Conservation (phyloP, 768 basidiomycete genomes). For the Naganishia friedmannii region DNA sequence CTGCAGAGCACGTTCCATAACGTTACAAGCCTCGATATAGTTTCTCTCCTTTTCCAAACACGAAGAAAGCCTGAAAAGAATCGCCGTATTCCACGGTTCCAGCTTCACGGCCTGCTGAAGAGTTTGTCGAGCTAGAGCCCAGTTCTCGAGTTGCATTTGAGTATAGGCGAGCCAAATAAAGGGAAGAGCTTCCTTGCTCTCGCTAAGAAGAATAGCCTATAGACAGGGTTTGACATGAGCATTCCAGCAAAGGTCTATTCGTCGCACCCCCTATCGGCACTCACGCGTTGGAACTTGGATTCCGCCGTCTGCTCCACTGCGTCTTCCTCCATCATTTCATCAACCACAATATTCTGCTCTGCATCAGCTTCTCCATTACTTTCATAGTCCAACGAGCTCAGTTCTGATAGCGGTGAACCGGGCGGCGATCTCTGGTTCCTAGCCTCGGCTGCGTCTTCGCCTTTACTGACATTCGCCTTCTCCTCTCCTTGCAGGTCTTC, state of each 20-base stretch:
- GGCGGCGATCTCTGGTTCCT: no score
- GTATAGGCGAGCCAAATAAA: not conserved
- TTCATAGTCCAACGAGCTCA: no score
- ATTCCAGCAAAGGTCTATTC: not conserved
- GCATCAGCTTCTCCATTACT: no score
- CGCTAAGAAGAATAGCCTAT: not conserved
- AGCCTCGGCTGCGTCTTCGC: no score
- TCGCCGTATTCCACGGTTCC: not conserved
- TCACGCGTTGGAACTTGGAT: not conserved
- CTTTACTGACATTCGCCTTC: no score
- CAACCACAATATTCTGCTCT: no score
- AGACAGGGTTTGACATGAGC: not conserved
- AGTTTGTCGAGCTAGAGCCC: not conserved
- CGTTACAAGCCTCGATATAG: not conserved
- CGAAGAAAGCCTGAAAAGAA: not conserved
- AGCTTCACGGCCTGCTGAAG: not conserved
- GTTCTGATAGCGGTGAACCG: no score
- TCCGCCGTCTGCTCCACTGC: no score
- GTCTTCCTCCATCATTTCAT: no score
- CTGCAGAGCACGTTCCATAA: not conserved
- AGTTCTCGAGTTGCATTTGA: not conserved
- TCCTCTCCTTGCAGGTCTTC: no score
- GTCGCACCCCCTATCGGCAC: not conserved
- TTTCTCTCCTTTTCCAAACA: not conserved
- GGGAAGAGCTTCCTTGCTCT: not conserved